phyloP scores from a whole-genome alignment of 805 yeast species.

The Spathaspora arborariae region DNA sequence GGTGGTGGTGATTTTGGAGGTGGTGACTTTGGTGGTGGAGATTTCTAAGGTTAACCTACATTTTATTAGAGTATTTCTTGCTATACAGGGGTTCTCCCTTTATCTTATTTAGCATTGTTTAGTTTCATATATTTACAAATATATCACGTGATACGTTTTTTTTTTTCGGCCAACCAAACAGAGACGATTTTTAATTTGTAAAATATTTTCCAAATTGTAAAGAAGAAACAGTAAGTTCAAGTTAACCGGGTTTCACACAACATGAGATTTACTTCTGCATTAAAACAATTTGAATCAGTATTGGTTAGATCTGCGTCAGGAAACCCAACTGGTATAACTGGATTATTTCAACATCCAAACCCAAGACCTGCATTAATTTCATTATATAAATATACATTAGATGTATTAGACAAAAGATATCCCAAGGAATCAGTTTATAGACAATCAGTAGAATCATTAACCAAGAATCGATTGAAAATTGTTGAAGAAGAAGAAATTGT shows the following conservation, averaged over 20 bases:
- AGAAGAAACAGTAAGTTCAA: not conserved
- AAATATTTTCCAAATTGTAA: not conserved
- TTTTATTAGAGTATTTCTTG: not conserved
- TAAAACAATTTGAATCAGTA: slow-evolving; percentile 46
- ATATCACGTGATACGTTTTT: slow-evolving; percentile 1
- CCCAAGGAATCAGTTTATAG: slow-evolving; percentile 75
- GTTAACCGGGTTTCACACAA: not conserved
- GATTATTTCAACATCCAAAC: slow-evolving; percentile 73
- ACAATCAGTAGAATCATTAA: slow-evolving; percentile 68
- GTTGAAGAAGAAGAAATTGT: slow-evolving; percentile 61
- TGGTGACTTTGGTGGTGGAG: slow-evolving; percentile 38
- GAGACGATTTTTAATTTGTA: slow-evolving; percentile 10
- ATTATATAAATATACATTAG: slow-evolving; percentile 67
- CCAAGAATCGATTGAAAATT: slow-evolving; percentile 61
- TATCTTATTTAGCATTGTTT: not conserved
- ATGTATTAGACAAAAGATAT: slow-evolving; percentile 52
- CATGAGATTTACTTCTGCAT: slow-evolving; percentile 40
- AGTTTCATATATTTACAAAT: not conserved
- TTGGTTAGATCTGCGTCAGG: slow-evolving; percentile 59
- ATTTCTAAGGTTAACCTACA: slow-evolving; percentile 5
- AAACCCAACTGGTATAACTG: slow-evolving; percentile 79
- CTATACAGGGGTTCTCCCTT: not conserved
- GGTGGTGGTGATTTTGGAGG: slow-evolving; percentile 22
- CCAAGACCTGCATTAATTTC: slow-evolving; percentile 77
- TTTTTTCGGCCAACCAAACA: slow-evolving; percentile 16